Evolutionary conservation across 1,284 basidiomycete species (phyloP).

Genomic region (Cerioporus squamosus): DNA sequence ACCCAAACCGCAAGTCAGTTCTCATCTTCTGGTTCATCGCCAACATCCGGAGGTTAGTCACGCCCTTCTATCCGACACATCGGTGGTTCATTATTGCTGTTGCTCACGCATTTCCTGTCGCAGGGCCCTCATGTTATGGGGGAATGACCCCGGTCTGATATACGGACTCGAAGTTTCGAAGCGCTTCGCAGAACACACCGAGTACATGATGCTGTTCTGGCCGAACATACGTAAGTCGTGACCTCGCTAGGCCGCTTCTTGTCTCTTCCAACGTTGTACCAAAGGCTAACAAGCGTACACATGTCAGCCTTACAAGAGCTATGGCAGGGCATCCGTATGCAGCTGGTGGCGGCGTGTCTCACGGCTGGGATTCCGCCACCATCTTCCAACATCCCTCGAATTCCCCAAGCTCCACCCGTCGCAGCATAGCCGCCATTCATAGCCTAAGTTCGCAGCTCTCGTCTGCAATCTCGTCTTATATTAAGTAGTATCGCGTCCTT

Average conservation of each 20-base stretch:
- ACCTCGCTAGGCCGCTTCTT: too few relatives aligned
- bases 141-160: constrained; percentile 57
- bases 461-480: too few relatives aligned
- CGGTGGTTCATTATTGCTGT: neutral
- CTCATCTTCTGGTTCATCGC: constrained; percentile 75
- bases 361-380: constrained; percentile 18
- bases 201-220: constrained; percentile 68
- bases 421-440: too few relatives aligned
- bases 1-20: constrained; percentile 53
- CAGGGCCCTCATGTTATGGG: constrained; percentile 61
- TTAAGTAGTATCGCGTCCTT: too few relatives aligned
- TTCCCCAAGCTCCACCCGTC: neutral
- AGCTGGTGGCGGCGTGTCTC: constrained; percentile 17
- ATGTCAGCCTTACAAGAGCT: constrained; percentile 11
- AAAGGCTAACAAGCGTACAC: neutral
- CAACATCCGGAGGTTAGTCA: constrained; percentile 43
- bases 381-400: neutral
- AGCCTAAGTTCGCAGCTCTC: too few relatives aligned
- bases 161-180: constrained; percentile 66
- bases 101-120: constrained; percentile 28
- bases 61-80: neutral
- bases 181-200: constrained; percentile 58
- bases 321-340: constrained; percentile 14
- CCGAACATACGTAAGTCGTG: constrained; percentile 57
- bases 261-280: neutral